These are phyloP conservation scores for Vinca minor DNA, from an alignment of 257 asterid genomes.

Conservation along the genomic window DNA sequence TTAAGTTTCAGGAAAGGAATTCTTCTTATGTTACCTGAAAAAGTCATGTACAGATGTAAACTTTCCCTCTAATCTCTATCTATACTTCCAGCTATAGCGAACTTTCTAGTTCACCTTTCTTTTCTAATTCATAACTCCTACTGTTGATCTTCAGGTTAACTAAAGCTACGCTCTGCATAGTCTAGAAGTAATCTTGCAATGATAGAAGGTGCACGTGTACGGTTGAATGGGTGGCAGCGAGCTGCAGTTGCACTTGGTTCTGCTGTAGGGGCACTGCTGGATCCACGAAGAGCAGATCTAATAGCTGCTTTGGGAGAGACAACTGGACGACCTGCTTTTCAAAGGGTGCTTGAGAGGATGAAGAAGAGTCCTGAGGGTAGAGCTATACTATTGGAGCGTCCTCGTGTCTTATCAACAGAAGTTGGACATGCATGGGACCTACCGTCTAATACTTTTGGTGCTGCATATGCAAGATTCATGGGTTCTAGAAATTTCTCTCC, in stretches of 20 bases:
- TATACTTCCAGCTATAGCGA: too few species aligned
- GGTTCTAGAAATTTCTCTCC: conserved; percentile 95
- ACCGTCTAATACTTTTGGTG: conserved; percentile 86
- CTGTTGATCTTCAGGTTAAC: background rate
- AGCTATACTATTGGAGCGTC: conserved; percentile 66
- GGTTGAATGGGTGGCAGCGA: conserved; percentile 77
- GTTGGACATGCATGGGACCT: conserved; percentile 94
- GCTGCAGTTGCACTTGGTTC: conserved; percentile 94
- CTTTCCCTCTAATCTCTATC: too few species aligned
- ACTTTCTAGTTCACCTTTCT: too few species aligned
- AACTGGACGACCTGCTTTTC: conserved; percentile 81
- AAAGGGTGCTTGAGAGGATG: conserved; percentile 79
- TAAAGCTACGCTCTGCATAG: too few species aligned
- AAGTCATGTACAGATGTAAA: too few species aligned
- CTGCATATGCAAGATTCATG: conserved; percentile 92
- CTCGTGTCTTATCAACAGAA: conserved; percentile 73
- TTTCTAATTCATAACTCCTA: background rate
- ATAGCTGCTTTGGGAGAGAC: conserved; percentile 96
- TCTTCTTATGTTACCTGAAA: too few species aligned
- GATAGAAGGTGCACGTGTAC: conserved; percentile 48
- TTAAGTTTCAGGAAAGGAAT: too few species aligned
- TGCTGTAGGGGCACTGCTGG: conserved; percentile 77
- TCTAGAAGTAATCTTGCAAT: too few species aligned
- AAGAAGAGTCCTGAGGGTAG: conserved; percentile 68
- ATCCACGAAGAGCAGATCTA: conserved; percentile 86